Evolutionary conservation across 164 flowering plant genomes (phyloP).

Genomic region (Protea cynaroides): DNA sequence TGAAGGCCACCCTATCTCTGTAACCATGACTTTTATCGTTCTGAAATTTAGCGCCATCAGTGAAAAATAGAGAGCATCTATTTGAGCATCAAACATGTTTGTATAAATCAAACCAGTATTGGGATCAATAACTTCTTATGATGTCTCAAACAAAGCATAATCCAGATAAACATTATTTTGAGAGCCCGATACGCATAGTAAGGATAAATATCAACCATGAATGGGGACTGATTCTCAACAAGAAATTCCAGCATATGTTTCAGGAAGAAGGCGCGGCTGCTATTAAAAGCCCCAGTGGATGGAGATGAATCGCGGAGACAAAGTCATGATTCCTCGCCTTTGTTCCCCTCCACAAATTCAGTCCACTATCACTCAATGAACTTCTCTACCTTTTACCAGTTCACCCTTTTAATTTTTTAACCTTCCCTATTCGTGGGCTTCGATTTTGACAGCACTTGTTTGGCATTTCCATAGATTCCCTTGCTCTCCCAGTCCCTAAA

Average conservation of each 20-base stretch:
- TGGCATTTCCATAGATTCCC: too few species aligned
- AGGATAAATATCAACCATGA: too few species aligned
- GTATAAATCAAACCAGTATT: conserved; percentile 85
- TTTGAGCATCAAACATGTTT: conserved; percentile 93
- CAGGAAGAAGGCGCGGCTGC: conserved; percentile 58
- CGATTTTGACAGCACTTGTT: too few species aligned
- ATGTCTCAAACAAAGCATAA: conserved; percentile 71
- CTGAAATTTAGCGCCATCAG: conserved; percentile 61
- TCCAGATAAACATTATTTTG: conserved; percentile 61
- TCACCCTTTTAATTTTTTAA: too few species aligned
- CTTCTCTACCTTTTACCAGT: too few species aligned
- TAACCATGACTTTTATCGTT: conserved; percentile 74
- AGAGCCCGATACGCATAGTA: conserved; percentile 81
- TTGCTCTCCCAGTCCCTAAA: too few species aligned
- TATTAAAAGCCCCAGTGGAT: conserved; percentile 90
- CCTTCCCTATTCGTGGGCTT: too few species aligned
- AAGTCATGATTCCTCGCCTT: too few species aligned
- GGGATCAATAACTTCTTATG: conserved; percentile 87
- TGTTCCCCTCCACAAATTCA: too few species aligned
- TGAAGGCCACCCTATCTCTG: conserved; percentile 98
- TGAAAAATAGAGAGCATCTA: conserved; percentile 84
- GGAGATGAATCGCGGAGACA: too few species aligned
- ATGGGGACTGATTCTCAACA: conserved; percentile 79
- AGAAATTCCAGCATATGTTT: conserved; percentile 82
- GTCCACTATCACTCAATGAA: too few species aligned